Evolutionary conservation across 345 rosid genomes (phyloP).

Genomic region (Pugionium dolabratum): DNA sequence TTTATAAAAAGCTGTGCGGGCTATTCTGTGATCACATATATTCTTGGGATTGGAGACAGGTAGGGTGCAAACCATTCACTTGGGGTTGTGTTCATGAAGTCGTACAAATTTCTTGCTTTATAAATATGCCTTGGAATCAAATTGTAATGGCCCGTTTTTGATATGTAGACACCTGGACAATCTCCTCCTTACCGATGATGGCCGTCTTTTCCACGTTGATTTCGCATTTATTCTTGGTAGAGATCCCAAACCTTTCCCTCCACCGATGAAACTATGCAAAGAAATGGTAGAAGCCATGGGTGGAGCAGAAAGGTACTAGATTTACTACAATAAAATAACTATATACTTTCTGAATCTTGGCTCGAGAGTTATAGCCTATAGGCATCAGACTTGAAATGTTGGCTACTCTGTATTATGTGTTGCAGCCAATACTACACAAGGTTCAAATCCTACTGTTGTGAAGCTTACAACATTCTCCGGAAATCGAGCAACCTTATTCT

Average conservation of each 20-base stretch:
- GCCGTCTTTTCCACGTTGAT: slow-evolving; percentile 96
- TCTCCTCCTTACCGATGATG: slow-evolving; percentile 95
- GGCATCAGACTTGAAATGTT: slow-evolving; percentile 8
- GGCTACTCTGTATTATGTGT: slow-evolving; percentile 16
- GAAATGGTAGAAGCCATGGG: slow-evolving; percentile 99
- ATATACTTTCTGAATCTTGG: not conserved
- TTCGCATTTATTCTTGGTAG: slow-evolving; percentile 96
- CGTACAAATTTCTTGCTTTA: not conserved
- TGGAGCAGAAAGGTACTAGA: slow-evolving; percentile 88
- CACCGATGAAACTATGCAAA: slow-evolving; percentile 99
- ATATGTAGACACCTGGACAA: slow-evolving; percentile 84
- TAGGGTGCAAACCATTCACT: slow-evolving; percentile 21
- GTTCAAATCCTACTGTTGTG: slow-evolving; percentile 97
- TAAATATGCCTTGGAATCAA: not conserved
- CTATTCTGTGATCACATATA: slow-evolving; percentile 94
- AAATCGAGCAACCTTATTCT: slow-evolving; percentile 95
- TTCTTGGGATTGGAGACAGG: slow-evolving; percentile 99
- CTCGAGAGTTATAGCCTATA: not conserved
- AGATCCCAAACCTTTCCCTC: slow-evolving; percentile 98
- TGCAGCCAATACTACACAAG: slow-evolving; percentile 94
- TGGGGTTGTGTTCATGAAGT: not conserved
- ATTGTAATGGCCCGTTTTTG: slow-evolving; percentile 22
- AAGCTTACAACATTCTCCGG: slow-evolving; percentile 98
- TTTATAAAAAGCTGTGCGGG: slow-evolving; percentile 99
- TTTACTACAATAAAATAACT: not conserved